These are phyloP conservation scores for Boechera divaricarpa DNA, from an alignment of 345 rosid genomes.

Conservation along the genomic window DNA sequence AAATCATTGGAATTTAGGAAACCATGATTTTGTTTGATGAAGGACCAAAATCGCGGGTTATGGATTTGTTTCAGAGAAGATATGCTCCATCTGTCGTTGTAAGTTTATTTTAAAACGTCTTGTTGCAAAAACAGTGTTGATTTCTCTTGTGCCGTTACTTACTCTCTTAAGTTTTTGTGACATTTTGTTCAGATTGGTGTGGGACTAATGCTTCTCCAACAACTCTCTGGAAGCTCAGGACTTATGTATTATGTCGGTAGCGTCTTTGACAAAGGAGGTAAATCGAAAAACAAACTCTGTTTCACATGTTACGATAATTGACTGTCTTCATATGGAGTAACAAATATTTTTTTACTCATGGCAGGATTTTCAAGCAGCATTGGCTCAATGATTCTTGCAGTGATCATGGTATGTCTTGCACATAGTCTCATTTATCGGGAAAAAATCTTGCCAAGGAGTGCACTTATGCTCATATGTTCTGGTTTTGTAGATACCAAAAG, in stretches of 20 bases:
- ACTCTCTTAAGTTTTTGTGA: constrained; percentile 44
- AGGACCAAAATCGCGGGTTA: constrained; percentile 40
- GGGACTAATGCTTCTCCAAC: constrained; percentile 59
- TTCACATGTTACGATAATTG: background rate
- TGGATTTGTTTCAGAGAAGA: constrained; percentile 56
- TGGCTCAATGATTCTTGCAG: constrained; percentile 49
- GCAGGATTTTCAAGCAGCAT: constrained; percentile 50
- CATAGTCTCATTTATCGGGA: background rate
- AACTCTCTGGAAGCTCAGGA: constrained; percentile 52
- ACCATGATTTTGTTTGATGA: constrained; percentile 42
- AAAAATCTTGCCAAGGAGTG: constrained; percentile 1
- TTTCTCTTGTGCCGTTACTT: constrained; percentile 5
- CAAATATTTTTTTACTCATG: constrained; percentile 8
- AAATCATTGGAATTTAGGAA: constrained; percentile 39
- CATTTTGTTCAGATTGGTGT: constrained; percentile 52
- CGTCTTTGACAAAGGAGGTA: constrained; percentile 57
- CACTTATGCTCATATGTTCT: background rate
- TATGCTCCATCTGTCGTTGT: constrained; percentile 55
- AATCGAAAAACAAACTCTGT: constrained; percentile 11
- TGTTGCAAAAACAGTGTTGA: background rate
- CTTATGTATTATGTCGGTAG: constrained; percentile 47
- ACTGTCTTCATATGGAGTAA: constrained; percentile 14
- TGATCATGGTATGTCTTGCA: constrained; percentile 48
- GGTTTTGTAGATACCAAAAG: constrained; percentile 43
- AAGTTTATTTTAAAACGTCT: constrained; percentile 27